Evolutionary conservation across 495 filamentous ascomycete species (phyloP).

Genomic region (Penicillium angulare): DNA sequence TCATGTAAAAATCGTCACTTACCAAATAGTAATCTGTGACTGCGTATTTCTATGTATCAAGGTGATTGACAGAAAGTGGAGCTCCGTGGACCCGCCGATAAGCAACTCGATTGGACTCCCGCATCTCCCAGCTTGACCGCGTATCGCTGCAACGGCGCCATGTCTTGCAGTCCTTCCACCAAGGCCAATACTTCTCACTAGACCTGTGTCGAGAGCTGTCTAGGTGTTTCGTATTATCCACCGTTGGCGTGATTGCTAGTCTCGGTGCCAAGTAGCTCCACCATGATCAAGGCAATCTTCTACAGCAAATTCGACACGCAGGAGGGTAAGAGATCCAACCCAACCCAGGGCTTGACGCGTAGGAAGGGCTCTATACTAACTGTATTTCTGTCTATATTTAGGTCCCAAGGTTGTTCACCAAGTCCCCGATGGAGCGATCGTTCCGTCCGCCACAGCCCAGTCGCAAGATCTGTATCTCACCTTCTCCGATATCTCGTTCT

Average conservation of each 20-base stretch:
- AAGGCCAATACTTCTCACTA: no score
- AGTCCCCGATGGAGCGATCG: conserved; percentile 67
- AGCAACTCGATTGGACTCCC: conserved; percentile 3
- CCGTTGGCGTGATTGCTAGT: conserved; percentile 3
- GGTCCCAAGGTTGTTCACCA: conserved; percentile 69
- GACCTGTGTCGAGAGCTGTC: not conserved
- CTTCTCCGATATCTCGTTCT: conserved; percentile 79
- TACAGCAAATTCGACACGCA: conserved; percentile 89
- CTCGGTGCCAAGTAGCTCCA: conserved; percentile 10
- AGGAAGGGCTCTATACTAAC: conserved; percentile 10
- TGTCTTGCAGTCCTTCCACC: not conserved
- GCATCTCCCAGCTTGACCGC: not conserved
- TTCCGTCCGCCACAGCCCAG: conserved; percentile 51
- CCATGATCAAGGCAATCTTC: conserved; percentile 89
- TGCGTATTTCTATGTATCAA: no score
- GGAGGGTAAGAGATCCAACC: conserved; percentile 62
- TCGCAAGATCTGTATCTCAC: conserved; percentile 67
- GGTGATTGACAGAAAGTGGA: not conserved
- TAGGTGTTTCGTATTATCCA: not conserved
- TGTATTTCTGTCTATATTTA: conserved; percentile 36
- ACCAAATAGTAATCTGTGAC: no score
- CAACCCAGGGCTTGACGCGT: not conserved
- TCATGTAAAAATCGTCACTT: no score
- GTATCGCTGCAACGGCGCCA: not conserved
- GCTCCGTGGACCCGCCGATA: conserved; percentile 17